Percentiles rank a stretch among this genome's conserved stretches.
These are phyloP conservation scores for Citrullus colocynthis DNA, from an alignment of 306 rosid species.

Conservation along the genomic window DNA sequence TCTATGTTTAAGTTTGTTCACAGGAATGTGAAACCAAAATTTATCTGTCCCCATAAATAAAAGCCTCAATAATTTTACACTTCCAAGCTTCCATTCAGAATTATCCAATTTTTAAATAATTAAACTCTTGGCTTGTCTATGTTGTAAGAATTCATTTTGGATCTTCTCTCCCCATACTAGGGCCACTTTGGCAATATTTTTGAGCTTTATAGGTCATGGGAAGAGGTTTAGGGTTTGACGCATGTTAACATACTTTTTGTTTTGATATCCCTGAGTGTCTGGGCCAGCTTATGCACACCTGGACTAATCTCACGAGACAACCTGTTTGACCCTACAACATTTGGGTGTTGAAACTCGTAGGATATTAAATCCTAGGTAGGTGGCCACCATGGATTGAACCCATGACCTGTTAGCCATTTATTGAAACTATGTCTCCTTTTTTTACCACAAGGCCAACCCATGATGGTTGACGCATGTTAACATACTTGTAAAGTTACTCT, in stretches of 20 bases:
- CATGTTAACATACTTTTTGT: neutral
- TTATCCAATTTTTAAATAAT: neutral
- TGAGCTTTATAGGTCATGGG: neutral
- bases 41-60: neutral
- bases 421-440: too few relatives aligned
- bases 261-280: too few relatives aligned
- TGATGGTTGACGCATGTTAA: neutral
- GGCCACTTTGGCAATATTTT: neutral
- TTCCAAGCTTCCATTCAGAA: neutral
- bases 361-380: too few relatives aligned
- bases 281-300: too few relatives aligned
- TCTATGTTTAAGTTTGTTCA: neutral
- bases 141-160: neutral
- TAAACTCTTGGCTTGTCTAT: neutral
- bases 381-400: too few relatives aligned
- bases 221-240: neutral
- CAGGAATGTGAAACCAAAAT: neutral
- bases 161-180: neutral
- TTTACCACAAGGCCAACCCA: too few relatives aligned
- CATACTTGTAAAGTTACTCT: neutral
- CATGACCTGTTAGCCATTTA: too few relatives aligned
- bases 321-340: too few relatives aligned
- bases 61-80: neutral
- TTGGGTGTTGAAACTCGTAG: too few relatives aligned
- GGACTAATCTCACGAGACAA: too few relatives aligned